Percentiles rank a stretch among this genome's conserved stretches.
phyloP scores from a whole-genome alignment of 345 rosid species.

The Anacardium occidentale region DNA sequence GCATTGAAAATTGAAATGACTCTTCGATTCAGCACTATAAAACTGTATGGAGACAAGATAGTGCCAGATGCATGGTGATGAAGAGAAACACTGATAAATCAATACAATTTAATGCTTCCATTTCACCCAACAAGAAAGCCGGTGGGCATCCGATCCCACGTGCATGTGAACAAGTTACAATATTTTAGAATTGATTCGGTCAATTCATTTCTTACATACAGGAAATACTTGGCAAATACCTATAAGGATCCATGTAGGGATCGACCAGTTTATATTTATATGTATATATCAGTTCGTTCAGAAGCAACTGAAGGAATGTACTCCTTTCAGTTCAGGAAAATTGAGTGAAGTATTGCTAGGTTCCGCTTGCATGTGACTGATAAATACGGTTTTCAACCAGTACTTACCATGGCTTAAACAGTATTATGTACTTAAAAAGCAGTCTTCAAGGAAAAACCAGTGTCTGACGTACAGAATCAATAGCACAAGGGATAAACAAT shows the following conservation, averaged over 20 bases:
- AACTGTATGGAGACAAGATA: neutral
- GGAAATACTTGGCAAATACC: neutral
- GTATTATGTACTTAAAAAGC: neutral
- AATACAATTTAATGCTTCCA: slow-evolving; percentile 4
- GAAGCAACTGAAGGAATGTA: neutral
- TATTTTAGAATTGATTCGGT: neutral
- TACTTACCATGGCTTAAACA: neutral
- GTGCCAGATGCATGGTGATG: neutral
- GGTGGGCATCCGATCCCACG: slow-evolving; percentile 12
- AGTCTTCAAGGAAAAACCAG: too few species aligned
- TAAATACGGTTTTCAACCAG: neutral
- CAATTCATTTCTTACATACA: neutral
- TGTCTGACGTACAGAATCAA: too few species aligned
- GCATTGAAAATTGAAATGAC: neutral
- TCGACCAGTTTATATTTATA: too few species aligned
- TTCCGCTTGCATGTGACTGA: too few species aligned
- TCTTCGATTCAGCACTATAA: neutral
- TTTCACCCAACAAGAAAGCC: slow-evolving; percentile 17
- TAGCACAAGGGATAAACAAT: too few species aligned
- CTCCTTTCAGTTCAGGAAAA: neutral
- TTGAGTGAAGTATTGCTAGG: too few species aligned
- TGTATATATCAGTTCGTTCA: too few species aligned
- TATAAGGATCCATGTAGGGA: neutral
- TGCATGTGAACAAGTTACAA: neutral
- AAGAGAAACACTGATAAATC: neutral